Percentiles rank a stretch among this genome's conserved stretches.
Evolutionary conservation across 129 eudicot genomes (phyloP).

Genomic region (Lactuca saligna): DNA sequence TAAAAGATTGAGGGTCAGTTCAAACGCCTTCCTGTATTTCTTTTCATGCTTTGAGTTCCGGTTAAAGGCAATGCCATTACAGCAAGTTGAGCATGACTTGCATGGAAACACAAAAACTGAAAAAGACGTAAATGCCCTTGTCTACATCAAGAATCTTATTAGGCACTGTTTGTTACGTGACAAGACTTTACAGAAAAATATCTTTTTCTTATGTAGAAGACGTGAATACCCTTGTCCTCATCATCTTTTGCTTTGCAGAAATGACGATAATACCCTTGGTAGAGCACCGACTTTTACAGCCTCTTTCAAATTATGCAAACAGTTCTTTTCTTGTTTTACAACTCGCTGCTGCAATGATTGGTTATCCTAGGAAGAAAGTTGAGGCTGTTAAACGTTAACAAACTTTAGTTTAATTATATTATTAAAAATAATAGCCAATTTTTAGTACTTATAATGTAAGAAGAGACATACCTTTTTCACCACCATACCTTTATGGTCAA

Average conservation of each 20-base stretch:
- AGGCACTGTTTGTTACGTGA: too few species aligned
- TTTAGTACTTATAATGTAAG: too few species aligned
- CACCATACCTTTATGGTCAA: too few species aligned
- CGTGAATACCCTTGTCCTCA: background rate
- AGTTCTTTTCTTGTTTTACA: slow-evolving; percentile 79
- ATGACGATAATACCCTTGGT: slow-evolving; percentile 52
- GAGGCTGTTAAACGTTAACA: background rate
- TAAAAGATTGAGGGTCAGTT: background rate
- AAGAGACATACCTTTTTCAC: too few species aligned
- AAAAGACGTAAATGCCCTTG: too few species aligned
- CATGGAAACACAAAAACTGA: background rate
- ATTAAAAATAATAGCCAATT: too few species aligned
- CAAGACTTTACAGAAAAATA: too few species aligned
- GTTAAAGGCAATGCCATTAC: slow-evolving; percentile 87
- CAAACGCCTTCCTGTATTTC: slow-evolving; percentile 80
- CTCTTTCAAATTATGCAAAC: slow-evolving; percentile 65
- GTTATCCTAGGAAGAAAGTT: background rate
- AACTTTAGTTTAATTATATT: too few species aligned
- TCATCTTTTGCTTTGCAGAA: too few species aligned
- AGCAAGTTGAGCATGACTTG: slow-evolving; percentile 91
- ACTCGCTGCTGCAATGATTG: slow-evolving; percentile 54
- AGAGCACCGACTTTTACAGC: slow-evolving; percentile 91
- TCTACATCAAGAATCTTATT: too few species aligned
- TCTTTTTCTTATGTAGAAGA: background rate
- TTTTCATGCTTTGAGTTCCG: slow-evolving; percentile 82